These are phyloP conservation scores for Emergomyces pasteurianus DNA, from an alignment of 2,329 filamentous ascomycete species.

Conservation along the genomic window DNA sequence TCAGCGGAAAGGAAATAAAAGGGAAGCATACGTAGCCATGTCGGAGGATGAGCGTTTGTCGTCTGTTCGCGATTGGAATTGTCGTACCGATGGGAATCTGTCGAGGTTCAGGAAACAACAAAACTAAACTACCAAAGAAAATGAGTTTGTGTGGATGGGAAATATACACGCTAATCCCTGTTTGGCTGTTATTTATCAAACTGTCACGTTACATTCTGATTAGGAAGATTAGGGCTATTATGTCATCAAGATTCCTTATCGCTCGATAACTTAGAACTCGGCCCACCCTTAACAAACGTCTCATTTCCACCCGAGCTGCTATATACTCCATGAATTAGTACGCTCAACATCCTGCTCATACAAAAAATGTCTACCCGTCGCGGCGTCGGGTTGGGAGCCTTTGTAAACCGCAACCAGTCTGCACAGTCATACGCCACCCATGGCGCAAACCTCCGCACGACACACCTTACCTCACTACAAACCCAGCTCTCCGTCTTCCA, in stretches of 20 bases:
- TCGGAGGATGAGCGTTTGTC: constrained; percentile 35
- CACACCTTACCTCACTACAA: constrained; percentile 73
- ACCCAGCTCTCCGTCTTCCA: constrained; percentile 95
- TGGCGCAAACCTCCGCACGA: constrained; percentile 72
- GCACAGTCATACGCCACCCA: constrained; percentile 84
- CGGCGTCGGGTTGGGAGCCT: constrained; percentile 80
- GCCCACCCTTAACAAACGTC: no score
- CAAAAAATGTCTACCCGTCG: constrained; percentile 34
- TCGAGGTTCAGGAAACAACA: constrained; percentile 16
- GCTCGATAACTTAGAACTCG: no score
- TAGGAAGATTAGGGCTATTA: constrained; percentile 17
- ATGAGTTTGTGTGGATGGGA: constrained; percentile 25
- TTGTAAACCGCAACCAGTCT: constrained; percentile 72
- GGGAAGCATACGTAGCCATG: constrained; percentile 51
- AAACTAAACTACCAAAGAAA: constrained; percentile 8
- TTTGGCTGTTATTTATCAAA: constrained; percentile 3
- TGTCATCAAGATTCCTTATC: constrained; percentile 10
- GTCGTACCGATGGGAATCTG: constrained; percentile 17
- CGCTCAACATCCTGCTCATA: neutral
- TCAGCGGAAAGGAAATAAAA: constrained; percentile 26
- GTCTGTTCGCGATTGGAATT: constrained; percentile 25
- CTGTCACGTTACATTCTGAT: constrained; percentile 8
- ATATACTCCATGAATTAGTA: neutral
- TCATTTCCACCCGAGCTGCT: neutral
- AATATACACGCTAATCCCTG: constrained; percentile 13